Evolutionary conservation across 306 rosid genomes (phyloP).

Genomic region (Cyclanthera cordifolia): DNA sequence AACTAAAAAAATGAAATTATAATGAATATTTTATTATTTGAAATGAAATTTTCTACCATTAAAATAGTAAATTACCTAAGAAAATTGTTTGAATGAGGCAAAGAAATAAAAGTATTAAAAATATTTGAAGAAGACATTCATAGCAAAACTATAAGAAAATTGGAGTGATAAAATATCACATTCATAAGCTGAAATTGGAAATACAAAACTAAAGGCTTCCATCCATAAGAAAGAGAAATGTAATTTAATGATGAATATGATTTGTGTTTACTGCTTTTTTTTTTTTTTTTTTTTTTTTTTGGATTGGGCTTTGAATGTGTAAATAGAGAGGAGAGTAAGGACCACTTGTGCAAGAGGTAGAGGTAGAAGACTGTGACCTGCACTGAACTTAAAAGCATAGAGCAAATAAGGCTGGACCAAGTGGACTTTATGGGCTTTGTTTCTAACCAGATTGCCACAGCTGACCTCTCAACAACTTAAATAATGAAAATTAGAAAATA

Average conservation of each 20-base stretch:
- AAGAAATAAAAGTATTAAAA: too few species aligned
- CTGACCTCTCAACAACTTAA: conserved; percentile 24
- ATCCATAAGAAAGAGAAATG: not conserved
- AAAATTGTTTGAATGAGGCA: too few species aligned
- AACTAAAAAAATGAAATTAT: not conserved
- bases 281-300: too few species aligned
- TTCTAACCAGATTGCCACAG: conserved; percentile 23
- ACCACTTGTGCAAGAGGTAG: conserved; percentile 9
- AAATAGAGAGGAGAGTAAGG: not conserved
- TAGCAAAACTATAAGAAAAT: not conserved
- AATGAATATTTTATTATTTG: too few species aligned
- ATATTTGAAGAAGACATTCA: not conserved
- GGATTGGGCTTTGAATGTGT: conserved; percentile 8
- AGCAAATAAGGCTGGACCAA: conserved; percentile 1
- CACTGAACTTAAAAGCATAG: not conserved
- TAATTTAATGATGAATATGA: not conserved
- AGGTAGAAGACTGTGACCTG: conserved; percentile 9
- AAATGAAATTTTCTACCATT: not conserved
- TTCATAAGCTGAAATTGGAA: not conserved
- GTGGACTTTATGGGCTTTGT: conserved; percentile 7
- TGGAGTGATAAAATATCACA: not conserved
- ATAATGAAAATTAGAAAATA: not conserved
- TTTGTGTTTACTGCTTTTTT: not conserved
- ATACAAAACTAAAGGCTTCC: not conserved
- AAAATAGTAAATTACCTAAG: too few species aligned